A percentile compares a stretch with the other conserved stretches of the same genome.
Evolutionary conservation across 2,329 filamentous ascomycete genomes (phyloP).

Genomic region (Periconia sp.): DNA sequence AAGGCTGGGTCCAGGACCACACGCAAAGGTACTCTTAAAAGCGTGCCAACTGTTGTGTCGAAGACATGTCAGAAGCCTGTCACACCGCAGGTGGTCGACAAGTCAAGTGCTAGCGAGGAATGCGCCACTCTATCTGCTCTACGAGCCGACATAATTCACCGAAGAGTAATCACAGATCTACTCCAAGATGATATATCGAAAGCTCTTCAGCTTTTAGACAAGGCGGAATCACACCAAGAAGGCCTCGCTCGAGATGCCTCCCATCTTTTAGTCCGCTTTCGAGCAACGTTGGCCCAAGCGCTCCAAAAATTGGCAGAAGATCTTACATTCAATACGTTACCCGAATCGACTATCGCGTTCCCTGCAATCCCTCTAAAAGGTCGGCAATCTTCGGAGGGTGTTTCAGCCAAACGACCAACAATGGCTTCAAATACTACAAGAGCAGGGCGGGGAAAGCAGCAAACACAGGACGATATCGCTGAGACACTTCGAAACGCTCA

Average conservation of each 20-base stretch:
- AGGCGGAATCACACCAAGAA: slow-evolving; percentile 30
- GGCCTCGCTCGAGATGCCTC: slow-evolving; percentile 53
- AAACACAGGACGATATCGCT: slow-evolving; percentile 54
- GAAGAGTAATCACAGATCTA: slow-evolving; percentile 55
- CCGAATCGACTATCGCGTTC: slow-evolving; percentile 90
- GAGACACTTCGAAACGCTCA: slow-evolving; percentile 69
- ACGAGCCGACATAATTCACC: slow-evolving; percentile 56
- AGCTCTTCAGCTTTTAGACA: slow-evolving; percentile 33
- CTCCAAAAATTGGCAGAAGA: slow-evolving; percentile 76
- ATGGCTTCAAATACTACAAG: slow-evolving; percentile 18
- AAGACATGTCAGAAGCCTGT: slow-evolving; percentile 18
- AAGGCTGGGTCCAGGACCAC: slow-evolving; percentile 20
- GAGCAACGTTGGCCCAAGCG: slow-evolving; percentile 71
- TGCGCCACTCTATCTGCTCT: slow-evolving; percentile 50
- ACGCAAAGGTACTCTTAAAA: slow-evolving; percentile 24
- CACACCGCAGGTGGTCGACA: slow-evolving; percentile 8
- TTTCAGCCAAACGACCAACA: slow-evolving; percentile 17
- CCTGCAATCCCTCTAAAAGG: slow-evolving; percentile 64
- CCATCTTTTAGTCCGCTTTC: slow-evolving; percentile 67
- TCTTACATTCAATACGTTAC: slow-evolving; percentile 85
- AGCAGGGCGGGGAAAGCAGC: slow-evolving; percentile 30
- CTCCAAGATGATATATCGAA: slow-evolving; percentile 37
- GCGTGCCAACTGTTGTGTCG: slow-evolving; percentile 10
- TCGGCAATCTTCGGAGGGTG: slow-evolving; percentile 30
- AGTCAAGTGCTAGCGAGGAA: slow-evolving; percentile 33